Conservation (phyloP, 2,329 filamentous ascomycete species). For the Hymenoscyphus repandus region DNA sequence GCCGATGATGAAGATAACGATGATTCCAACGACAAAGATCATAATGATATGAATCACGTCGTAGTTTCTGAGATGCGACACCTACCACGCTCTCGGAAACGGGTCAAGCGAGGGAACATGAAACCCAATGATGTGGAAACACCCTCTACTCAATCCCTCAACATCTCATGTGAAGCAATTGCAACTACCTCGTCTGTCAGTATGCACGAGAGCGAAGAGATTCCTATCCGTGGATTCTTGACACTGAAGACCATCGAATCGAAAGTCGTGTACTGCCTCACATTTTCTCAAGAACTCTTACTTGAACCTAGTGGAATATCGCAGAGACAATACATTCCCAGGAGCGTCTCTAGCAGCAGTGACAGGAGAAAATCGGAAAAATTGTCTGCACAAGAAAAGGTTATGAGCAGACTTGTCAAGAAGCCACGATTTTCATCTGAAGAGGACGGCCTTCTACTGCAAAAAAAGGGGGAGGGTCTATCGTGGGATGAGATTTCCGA, state of each 20-base stretch:
- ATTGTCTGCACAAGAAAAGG: neutral
- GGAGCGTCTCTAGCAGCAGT: neutral
- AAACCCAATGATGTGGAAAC: neutral
- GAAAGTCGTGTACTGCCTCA: constrained; percentile 16
- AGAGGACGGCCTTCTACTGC: neutral
- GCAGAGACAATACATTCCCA: neutral
- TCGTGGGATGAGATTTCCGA: neutral
- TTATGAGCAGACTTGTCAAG: neutral
- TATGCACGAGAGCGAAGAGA: constrained; percentile 19
- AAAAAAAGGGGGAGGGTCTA: neutral
- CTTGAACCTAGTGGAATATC: neutral
- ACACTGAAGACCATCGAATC: constrained; percentile 15
- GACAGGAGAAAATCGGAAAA: neutral
- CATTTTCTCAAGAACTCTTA: constrained; percentile 16
- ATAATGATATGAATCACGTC: constrained; percentile 13
- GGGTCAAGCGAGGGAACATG: constrained; percentile 9
- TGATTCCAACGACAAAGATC: constrained; percentile 18
- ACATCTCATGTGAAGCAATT: constrained; percentile 15
- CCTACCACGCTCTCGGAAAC: constrained; percentile 7
- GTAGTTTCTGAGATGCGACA: constrained; percentile 9
- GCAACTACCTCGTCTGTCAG: constrained; percentile 8
- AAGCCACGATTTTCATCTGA: neutral
- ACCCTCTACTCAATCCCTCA: constrained; percentile 11
- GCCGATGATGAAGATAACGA: constrained; percentile 12
- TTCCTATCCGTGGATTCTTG: constrained; percentile 15